Conservation (phyloP, 2,329 filamentous ascomycete genomes). For the Fonsecaea monophora region DNA sequence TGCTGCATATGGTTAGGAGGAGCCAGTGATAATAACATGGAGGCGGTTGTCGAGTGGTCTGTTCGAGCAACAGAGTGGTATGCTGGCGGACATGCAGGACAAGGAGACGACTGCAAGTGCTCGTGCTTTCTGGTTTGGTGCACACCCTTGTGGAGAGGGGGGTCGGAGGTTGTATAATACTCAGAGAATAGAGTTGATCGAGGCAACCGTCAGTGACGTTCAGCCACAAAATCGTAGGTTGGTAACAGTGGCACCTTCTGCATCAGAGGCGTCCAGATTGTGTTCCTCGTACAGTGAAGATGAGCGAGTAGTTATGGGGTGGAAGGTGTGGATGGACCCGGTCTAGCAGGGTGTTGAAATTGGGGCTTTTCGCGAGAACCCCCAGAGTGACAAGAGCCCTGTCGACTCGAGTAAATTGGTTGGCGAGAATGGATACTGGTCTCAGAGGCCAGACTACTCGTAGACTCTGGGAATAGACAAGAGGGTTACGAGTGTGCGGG, state of each 20-base stretch:
- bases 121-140: slow-evolving; percentile 14
- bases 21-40: slow-evolving; percentile 61
- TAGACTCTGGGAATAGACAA: slow-evolving; percentile 4
- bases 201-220: slow-evolving; percentile 31
- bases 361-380: slow-evolving; percentile 35
- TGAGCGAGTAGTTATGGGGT: slow-evolving; percentile 33
- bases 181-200: slow-evolving; percentile 22
- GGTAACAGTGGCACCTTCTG: slow-evolving; percentile 20
- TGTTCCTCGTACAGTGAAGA: slow-evolving; percentile 19
- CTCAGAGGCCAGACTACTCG: slow-evolving; percentile 15
- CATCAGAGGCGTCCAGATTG: slow-evolving; percentile 25
- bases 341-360: slow-evolving; percentile 33
- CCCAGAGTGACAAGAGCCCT: slow-evolving; percentile 21
- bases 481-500: slow-evolving; percentile 21
- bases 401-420: slow-evolving; percentile 20
- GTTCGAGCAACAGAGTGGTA: slow-evolving; percentile 31
- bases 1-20: slow-evolving; percentile 49
- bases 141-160: slow-evolving; percentile 11
- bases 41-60: slow-evolving; percentile 37
- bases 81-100: slow-evolving; percentile 30
- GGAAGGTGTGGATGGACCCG: slow-evolving; percentile 26
- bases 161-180: slow-evolving; percentile 21
- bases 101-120: slow-evolving; percentile 23
- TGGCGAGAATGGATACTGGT: slow-evolving; percentile 17
- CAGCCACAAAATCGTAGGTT: slow-evolving; percentile 16